Base-by-base conservation (phyloP, 2,329 filamentous ascomycete species). In the Monosporascus sp. region DNA sequence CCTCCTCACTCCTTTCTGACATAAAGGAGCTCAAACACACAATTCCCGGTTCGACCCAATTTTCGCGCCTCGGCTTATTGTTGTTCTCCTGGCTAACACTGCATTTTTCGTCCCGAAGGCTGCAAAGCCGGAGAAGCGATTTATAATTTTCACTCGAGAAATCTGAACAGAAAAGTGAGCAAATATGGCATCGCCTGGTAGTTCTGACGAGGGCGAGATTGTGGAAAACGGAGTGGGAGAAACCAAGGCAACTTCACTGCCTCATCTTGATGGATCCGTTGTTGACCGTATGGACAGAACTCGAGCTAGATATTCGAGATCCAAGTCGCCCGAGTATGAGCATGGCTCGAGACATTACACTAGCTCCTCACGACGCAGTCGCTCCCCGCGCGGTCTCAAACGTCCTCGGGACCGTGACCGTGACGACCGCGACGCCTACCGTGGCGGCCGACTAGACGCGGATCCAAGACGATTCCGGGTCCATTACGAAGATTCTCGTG, bases 271-370 rank as follows among this genome's bases (percentile, higher is more conserved):
- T 82, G 81, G 85, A 87, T 86, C 78, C 83, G 85, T 81, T 83
- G 86, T 96, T 96, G 89, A 96, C 90, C 88, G 87, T 84, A 85
- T 80, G 81, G 82, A 88, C 88, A 96, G 91, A 92, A 80, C 74
- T 75, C 84, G 80, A 74, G 78, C 74, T 71, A 81, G 78, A 78
- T 68, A 74, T 63, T 80, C 81, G 67, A 70, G 74, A 67, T 75
- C 72, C 61, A 74, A 72, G 68, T 84, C 82, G 58, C 82, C 82
- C 62, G 79, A 81, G 45, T 66, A 72, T 61, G 63, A 57, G 38
- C 63, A 61, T 58, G 62, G 61, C 56, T 64, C 60, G 59, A 69
- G 65, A 59, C 60, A 73, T 73, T 75, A 75, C 67, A 66, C 71
- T 59, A 68, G 69, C 58, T 71, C 75, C 48, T 76, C 71, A 63